Conservation (phyloP, 345 rosid genomes). For the Eucalyptus pauciflora region DNA sequence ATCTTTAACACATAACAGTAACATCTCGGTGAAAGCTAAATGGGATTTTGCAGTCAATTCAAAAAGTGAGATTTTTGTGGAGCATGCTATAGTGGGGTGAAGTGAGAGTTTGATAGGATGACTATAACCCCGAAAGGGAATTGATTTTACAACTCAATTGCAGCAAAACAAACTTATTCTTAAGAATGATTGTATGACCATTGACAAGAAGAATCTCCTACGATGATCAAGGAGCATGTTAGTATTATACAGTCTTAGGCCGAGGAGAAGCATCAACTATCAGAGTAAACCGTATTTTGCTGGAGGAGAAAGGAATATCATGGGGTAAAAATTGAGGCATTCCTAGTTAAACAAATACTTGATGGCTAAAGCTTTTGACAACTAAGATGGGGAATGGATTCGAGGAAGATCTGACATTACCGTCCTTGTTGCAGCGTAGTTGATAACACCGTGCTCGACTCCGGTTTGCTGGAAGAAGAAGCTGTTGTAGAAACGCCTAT, state of each 20-base stretch:
- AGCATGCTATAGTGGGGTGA: neutral
- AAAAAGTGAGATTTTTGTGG: too few species aligned
- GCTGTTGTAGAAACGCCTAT: conserved; percentile 20
- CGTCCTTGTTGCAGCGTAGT: neutral
- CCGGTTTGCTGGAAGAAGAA: conserved; percentile 37
- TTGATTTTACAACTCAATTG: neutral
- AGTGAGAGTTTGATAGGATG: neutral
- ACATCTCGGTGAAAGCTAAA: neutral
- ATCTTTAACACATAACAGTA: neutral
- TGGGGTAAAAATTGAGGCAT: neutral
- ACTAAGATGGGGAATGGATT: neutral
- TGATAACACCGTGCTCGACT: neutral
- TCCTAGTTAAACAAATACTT: neutral
- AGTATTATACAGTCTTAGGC: neutral
- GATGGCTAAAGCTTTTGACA: neutral
- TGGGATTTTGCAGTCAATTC: neutral
- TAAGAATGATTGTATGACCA: neutral
- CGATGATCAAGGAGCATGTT: neutral
- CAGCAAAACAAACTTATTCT: neutral
- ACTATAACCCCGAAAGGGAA: neutral
- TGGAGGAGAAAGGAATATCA: neutral
- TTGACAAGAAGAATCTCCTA: neutral
- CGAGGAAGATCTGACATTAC: neutral
- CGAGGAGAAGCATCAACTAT: neutral
- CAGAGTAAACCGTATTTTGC: neutral